These are phyloP conservation scores for Trypanosoma lewisi DNA, from an alignment of 208 protist species.

Conservation along the genomic window DNA sequence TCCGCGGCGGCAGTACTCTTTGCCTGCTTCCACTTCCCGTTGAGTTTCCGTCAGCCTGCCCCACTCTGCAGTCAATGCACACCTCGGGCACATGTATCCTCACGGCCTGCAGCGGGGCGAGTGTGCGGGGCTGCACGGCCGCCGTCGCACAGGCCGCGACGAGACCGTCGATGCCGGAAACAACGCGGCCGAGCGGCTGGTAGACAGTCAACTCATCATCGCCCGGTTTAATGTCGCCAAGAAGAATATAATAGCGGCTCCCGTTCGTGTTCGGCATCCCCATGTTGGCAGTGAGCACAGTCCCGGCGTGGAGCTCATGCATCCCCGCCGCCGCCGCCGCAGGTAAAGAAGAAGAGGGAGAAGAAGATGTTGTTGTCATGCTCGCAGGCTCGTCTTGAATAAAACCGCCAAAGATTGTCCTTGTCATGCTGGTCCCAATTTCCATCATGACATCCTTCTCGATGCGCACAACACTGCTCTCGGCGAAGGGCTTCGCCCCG, in stretches of 20 bases:
- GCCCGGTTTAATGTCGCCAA: conserved; percentile 31
- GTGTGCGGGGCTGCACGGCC: conserved; percentile 61
- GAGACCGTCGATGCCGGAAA: conserved; percentile 47
- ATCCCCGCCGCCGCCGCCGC: conserved; percentile 34
- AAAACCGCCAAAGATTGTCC: conserved; percentile 79
- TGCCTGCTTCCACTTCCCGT: conserved; percentile 5
- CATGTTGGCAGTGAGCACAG: conserved; percentile 61
- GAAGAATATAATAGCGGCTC: conserved; percentile 78
- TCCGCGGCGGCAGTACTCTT: conserved; percentile 15
- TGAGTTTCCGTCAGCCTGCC: background rate
- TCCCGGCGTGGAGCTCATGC: conserved; percentile 50
- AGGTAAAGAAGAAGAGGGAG: background rate
- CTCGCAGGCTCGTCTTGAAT: conserved; percentile 44
- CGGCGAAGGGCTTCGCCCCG: conserved; percentile 50
- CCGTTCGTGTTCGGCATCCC: conserved; percentile 67
- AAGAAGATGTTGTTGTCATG: background rate
- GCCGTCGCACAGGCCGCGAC: conserved; percentile 27
- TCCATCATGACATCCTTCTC: conserved; percentile 64
- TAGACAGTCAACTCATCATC: conserved; percentile 41
- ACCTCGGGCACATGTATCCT: conserved; percentile 37
- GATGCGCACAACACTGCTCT: conserved; percentile 60
- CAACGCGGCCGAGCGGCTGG: conserved; percentile 59
- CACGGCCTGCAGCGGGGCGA: conserved; percentile 52
- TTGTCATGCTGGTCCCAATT: conserved; percentile 80
- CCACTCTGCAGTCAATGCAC: conserved; percentile 3